Base-by-base conservation (phyloP, 257 asterid genomes). In the Haberlea rhodopensis region DNA sequence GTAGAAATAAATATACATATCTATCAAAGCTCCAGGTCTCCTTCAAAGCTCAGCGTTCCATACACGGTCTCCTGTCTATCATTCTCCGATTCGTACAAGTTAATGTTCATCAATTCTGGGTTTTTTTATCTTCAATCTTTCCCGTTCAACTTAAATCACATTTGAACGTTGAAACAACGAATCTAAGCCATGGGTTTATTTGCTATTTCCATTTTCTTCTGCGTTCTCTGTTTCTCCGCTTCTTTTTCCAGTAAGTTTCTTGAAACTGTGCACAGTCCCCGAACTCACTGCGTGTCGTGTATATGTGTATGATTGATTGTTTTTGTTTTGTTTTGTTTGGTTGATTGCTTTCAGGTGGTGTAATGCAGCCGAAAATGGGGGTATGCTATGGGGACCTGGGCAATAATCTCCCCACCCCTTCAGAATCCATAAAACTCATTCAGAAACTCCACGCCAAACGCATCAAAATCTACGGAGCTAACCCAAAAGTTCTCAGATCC, bases 391-490 rank as follows among this genome's bases (percentile, higher is more conserved):
- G n/a, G n/a, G n/a, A n/a, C n/a, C n/a, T n/a, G n/a, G n/a, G n/a
- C n/a, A n/a, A n/a, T n/a, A n/a, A 91, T 40, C 90, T 91, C 31
- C 90, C 87, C 18, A 8, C 72, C 9, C 92, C 94, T n/a, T 21
- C 78, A 9, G 57, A 73, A 28, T 85, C 98, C 11, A 68, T 82
- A 2, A 25, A 81, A 11, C 83, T 91, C 67, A 82, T 87, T 76
- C 72, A 77, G 18, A 71, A 75, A 2, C 83, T 91, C 72, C 75
- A 81, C 31, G 92, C 89, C 65, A 80, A 82, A 63, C 69, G 85
- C 57, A 75, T 91, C 81, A 91, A 91, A 78, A 81, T 91, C 82
- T 91, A 91, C 73, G 90, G 78, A 64, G 75, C 89, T 1, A 84
- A 79, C 40, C 89, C 90, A 0, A 56, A 75, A 16, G 89, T 85